Evolutionary conservation across 2,329 filamentous ascomycete species (phyloP).

Genomic region (Alternaria conjuncta): DNA sequence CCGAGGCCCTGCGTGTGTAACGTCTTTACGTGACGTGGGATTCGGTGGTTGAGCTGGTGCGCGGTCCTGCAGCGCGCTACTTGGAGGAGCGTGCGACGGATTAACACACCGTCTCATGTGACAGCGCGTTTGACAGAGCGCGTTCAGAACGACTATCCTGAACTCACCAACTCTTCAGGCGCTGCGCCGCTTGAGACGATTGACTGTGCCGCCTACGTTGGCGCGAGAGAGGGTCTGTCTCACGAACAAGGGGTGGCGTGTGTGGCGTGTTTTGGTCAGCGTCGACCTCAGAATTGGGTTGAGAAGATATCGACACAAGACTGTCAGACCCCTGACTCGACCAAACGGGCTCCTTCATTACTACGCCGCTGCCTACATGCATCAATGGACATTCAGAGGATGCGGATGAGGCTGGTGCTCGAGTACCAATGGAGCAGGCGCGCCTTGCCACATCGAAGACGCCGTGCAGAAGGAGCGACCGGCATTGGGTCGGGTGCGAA

Average conservation of each 20-base stretch:
- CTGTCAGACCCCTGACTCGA: slow-evolving; percentile 17
- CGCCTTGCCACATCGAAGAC: slow-evolving; percentile 10
- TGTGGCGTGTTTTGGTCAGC: slow-evolving; percentile 14
- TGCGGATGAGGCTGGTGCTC: slow-evolving; percentile 6
- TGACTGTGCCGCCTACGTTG: not conserved
- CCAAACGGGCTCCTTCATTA: slow-evolving; percentile 13
- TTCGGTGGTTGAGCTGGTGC: slow-evolving; percentile 7
- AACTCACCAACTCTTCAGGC: not conserved
- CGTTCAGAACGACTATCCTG: not conserved
- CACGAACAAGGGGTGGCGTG: not conserved
- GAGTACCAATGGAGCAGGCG: slow-evolving; percentile 1
- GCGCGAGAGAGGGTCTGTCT: not conserved
- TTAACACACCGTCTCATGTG: slow-evolving; percentile 5
- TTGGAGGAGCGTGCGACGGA: not conserved
- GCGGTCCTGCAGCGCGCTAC: not conserved
- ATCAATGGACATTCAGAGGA: not conserved
- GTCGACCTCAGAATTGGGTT: slow-evolving; percentile 29
- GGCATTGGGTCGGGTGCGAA: slow-evolving; percentile 10
- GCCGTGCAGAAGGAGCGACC: slow-evolving; percentile 12
- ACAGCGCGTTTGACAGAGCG: slow-evolving; percentile 3
- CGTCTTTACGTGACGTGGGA: slow-evolving; percentile 42
- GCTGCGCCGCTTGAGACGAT: not conserved
- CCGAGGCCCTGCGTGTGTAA: slow-evolving; percentile 24
- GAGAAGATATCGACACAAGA: slow-evolving; percentile 3
- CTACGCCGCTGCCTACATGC: not conserved